A percentile compares a stretch with the other conserved stretches of the same genome.
Evolutionary conservation across 2,329 filamentous ascomycete species (phyloP).

Genomic region (Aspergillus carbonarius): DNA sequence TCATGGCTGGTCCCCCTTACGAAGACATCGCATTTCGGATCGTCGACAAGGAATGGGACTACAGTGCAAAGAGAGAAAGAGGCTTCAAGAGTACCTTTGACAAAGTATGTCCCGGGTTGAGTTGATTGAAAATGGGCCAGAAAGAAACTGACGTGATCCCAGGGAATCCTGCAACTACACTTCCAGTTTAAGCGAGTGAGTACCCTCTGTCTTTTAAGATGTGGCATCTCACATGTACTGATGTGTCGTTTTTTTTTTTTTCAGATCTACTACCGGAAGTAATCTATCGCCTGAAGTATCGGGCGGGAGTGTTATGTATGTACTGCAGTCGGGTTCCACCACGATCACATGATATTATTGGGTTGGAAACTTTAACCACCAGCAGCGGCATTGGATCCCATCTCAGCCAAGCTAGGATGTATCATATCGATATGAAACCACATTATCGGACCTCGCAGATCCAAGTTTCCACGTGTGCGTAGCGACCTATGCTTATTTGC

Average conservation of each 20-base stretch:
- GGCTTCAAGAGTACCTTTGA: slow-evolving; percentile 97
- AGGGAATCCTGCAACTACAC: slow-evolving; percentile 94
- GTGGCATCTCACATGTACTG: background rate
- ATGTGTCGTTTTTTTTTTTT: background rate
- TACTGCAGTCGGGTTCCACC: background rate
- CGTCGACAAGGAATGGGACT: slow-evolving; percentile 98
- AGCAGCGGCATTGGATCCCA: slow-evolving; percentile 13
- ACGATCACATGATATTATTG: slow-evolving; percentile 20
- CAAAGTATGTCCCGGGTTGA: slow-evolving; percentile 63
- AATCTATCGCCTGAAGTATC: slow-evolving; percentile 15
- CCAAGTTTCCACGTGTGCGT: slow-evolving; percentile 20
- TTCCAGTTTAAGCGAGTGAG: slow-evolving; percentile 97
- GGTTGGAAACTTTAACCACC: slow-evolving; percentile 27
- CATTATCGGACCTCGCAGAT: slow-evolving; percentile 11
- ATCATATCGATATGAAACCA: slow-evolving; percentile 19
- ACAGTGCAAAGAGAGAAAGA: slow-evolving; percentile 89
- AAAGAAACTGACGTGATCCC: background rate
- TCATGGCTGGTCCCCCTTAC: slow-evolving; percentile 92
- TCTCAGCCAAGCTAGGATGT: slow-evolving; percentile 17
- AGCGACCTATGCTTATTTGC: slow-evolving; percentile 28
- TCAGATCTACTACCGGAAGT: slow-evolving; percentile 52
- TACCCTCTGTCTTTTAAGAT: background rate
- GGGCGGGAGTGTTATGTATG: background rate
- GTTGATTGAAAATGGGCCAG: background rate
- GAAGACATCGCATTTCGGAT: slow-evolving; percentile 97